Conservation (phyloP, 805 yeast genomes). For the Gaillardinia entomophila region DNA sequence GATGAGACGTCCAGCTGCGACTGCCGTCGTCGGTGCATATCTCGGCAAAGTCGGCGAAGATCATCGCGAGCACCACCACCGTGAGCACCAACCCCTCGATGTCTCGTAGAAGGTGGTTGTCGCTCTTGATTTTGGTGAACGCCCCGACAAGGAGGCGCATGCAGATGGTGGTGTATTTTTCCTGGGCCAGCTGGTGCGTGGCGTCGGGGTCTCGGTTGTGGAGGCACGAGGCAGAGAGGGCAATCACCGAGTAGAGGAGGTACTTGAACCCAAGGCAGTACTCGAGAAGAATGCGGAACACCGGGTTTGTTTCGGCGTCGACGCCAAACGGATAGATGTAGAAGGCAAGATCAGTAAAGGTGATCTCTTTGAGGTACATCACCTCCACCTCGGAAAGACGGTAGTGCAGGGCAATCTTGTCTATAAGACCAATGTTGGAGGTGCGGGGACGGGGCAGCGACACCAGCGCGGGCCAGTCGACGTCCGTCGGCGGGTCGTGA, state of each 20-base stretch:
- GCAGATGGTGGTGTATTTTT: constrained; percentile 15
- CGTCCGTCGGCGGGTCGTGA: neutral
- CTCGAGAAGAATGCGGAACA: constrained; percentile 13
- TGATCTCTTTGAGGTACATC: neutral
- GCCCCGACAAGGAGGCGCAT: constrained; percentile 13
- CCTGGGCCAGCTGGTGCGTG: constrained; percentile 13
- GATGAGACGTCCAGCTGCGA: constrained; percentile 17
- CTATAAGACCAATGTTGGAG: neutral
- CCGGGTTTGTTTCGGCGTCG: neutral
- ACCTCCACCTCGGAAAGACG: neutral
- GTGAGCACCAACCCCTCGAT: constrained; percentile 21
- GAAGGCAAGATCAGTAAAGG: neutral
- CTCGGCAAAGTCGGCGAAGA: constrained; percentile 16
- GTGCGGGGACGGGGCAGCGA: neutral
- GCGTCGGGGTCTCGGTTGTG: constrained; percentile 15
- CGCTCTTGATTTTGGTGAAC: constrained; percentile 9
- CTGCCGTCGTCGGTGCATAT: constrained; percentile 5
- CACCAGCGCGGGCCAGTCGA: neutral
- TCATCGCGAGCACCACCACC: constrained; percentile 16
- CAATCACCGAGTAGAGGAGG: constrained; percentile 16
- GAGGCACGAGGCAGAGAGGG: constrained; percentile 20
- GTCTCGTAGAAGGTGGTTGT: constrained; percentile 8
- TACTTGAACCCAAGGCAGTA: constrained; percentile 16
- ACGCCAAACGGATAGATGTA: neutral
- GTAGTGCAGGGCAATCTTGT: neutral